Evolutionary conservation across 768 basidiomycete species (phyloP), one percentile per base, ranked within the genome.

Genomic region (Tylopilus intermedius): DNA sequence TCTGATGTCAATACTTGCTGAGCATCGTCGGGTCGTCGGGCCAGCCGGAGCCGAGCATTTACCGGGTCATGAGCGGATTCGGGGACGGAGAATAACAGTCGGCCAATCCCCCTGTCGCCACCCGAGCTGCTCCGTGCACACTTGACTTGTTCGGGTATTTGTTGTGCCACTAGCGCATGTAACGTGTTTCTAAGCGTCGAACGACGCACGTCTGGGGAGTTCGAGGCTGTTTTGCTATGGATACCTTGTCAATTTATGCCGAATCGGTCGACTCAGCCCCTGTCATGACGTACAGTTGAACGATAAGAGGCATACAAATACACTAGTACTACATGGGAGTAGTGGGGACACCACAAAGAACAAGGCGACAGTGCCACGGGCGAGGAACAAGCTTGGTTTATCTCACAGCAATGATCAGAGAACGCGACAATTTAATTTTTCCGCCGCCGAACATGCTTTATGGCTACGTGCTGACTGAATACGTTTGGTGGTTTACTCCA

Each of bases 1-100:
- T 48, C 39, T 43, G 63, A 55, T 62, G 53, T 45, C 41, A 39
- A 44, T 14, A 30, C 10, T 30, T 30, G 8, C 30, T 30, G 30
- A 24, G 24, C 18, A 18, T 18, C 18, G 18, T 18, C 18, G 18
- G 18, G 18, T 18, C 18, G 18, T 18, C 18, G 18, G 18, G 18
- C 18, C 18, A 24, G 24, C 24, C 24, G 2, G 24, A 24, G 24
- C 24, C 5, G 24, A 24, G 24, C 24, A 24, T 24, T 5, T 24
- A 24, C 24, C 24, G 24, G 24, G 24, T 1, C 24, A 5, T 3
- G 24, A 24, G 24, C 24, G 5, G 24, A 24, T 33, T 33, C 32
- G 18, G 18, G 18, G 18, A 18, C 18, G 18, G 18, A 18, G 18
- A 18, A 18, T 18, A 29, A 29, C 8, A 29, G 8, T 29, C 8